Evolutionary conservation across 139 green algal species (phyloP).

Genomic region (Chlamydomonas urium): DNA sequence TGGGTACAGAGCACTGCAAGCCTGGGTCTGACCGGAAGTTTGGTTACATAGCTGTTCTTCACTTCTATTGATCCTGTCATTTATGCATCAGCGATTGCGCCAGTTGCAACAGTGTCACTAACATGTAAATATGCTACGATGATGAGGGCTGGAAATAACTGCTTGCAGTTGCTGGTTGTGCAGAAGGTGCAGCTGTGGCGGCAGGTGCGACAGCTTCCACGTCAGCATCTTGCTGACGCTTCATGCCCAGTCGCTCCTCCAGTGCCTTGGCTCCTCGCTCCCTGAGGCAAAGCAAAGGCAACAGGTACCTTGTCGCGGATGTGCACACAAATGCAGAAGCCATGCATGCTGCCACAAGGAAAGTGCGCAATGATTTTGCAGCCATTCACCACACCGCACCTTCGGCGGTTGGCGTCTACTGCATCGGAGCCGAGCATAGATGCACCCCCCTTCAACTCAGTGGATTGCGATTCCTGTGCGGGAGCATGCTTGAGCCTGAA

Average conservation of each 20-base stretch:
- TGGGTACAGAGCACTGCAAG: too few relatives aligned
- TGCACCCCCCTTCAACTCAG: background rate
- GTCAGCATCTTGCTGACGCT: background rate
- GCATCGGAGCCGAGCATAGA: slow-evolving; percentile 52
- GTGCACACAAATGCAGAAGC: background rate
- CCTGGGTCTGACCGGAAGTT: too few relatives aligned
- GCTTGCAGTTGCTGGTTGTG: too few relatives aligned
- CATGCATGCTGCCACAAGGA: background rate
- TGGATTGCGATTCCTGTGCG: background rate
- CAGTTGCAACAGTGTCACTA: too few relatives aligned
- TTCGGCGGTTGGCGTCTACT: slow-evolving; percentile 59
- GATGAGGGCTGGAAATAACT: too few relatives aligned
- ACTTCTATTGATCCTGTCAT: too few relatives aligned
- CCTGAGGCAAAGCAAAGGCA: slow-evolving; percentile 41
- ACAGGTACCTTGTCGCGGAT: background rate
- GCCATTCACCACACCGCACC: slow-evolving; percentile 35
- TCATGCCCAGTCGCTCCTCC: slow-evolving; percentile 58
- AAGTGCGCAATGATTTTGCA: background rate
- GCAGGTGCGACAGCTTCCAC: background rate
- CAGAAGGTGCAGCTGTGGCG: too few relatives aligned
- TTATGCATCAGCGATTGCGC: too few relatives aligned
- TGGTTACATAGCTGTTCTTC: too few relatives aligned
- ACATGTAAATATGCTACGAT: too few relatives aligned
- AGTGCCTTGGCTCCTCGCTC: slow-evolving; percentile 73
- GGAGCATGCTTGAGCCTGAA: slow-evolving; percentile 31